These are phyloP conservation scores for Penicillium sp. DNA, from an alignment of 2,329 filamentous ascomycete genomes.

Conservation along the genomic window DNA sequence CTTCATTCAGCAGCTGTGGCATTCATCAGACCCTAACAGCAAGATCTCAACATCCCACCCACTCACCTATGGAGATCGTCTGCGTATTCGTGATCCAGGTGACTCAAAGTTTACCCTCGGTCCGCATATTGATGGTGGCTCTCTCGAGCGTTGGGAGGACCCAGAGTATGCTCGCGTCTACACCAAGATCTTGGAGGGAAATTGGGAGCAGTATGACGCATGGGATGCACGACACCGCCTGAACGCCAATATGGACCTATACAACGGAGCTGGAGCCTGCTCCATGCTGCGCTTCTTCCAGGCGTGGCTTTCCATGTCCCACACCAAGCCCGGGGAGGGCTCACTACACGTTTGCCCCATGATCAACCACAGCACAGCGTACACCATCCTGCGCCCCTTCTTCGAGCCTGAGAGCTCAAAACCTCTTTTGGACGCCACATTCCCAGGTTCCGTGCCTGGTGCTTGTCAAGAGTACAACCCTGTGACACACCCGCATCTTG, in stretches of 20 bases:
- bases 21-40: constrained; percentile 53
- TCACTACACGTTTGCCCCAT: constrained; percentile 82
- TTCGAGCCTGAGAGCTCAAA: constrained; percentile 60
- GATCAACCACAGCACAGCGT: constrained; percentile 72
- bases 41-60: constrained; percentile 59
- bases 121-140: constrained; percentile 73
- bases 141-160: constrained; percentile 73
- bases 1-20: constrained; percentile 67
- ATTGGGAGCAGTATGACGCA: constrained; percentile 80
- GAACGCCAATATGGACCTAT: constrained; percentile 70
- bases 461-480: constrained; percentile 69
- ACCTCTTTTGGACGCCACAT: constrained; percentile 45
- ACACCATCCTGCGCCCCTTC: constrained; percentile 81
- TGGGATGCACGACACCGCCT: constrained; percentile 76
- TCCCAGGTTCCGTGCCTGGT: constrained; percentile 71
- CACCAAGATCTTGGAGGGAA: constrained; percentile 68
- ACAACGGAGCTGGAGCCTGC: constrained; percentile 79
- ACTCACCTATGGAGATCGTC: constrained; percentile 69
- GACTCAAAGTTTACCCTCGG: constrained; percentile 71
- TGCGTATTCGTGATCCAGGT: constrained; percentile 71
- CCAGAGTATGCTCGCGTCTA: constrained; percentile 74
- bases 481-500: constrained; percentile 69
- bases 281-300: constrained; percentile 87
- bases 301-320: constrained; percentile 79
- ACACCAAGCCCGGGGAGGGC: constrained; percentile 72